phyloP scores from a whole-genome alignment of 2,329 filamentous ascomycete genomes.

The Tympanopsis confertula region DNA sequence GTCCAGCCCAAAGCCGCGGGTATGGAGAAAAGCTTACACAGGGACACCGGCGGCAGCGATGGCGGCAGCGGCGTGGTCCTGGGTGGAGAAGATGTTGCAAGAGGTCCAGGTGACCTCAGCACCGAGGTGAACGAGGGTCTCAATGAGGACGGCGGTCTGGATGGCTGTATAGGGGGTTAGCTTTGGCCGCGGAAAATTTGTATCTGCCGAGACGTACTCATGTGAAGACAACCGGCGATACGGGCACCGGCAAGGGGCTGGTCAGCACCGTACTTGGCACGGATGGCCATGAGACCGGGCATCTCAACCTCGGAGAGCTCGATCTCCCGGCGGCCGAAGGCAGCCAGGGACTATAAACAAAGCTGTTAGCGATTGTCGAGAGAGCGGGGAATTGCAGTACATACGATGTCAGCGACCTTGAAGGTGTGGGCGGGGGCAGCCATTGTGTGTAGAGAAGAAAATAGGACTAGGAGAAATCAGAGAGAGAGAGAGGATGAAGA shows the following conservation, averaged over 20 bases:
- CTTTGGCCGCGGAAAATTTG: no score
- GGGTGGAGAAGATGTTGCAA: constrained; percentile 99
- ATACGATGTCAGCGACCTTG: constrained; percentile 86
- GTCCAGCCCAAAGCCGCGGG: background rate
- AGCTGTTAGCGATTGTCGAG: background rate
- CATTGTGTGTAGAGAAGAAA: constrained; percentile 27
- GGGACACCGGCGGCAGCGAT: constrained; percentile 89
- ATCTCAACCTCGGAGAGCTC: constrained; percentile 94
- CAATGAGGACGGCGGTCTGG: constrained; percentile 97
- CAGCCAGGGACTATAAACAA: constrained; percentile 75
- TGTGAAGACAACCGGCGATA: constrained; percentile 96
- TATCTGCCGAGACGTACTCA: no score
- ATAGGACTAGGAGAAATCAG: background rate
- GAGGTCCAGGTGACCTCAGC: constrained; percentile 98
- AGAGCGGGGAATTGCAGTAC: background rate
- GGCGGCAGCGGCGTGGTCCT: constrained; percentile 94
- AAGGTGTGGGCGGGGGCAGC: constrained; percentile 79
- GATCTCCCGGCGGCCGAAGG: constrained; percentile 98
- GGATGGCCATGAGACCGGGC: constrained; percentile 94
- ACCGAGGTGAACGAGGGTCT: constrained; percentile 87
- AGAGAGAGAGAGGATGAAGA: background rate
- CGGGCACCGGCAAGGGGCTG: constrained; percentile 90
- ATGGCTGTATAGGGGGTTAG: constrained; percentile 43
- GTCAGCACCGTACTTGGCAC: constrained; percentile 79
- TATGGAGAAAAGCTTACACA: constrained; percentile 35